Evolutionary conservation across 2,329 filamentous ascomycete genomes (phyloP).

Genomic region (Lachnellula willkommii): DNA sequence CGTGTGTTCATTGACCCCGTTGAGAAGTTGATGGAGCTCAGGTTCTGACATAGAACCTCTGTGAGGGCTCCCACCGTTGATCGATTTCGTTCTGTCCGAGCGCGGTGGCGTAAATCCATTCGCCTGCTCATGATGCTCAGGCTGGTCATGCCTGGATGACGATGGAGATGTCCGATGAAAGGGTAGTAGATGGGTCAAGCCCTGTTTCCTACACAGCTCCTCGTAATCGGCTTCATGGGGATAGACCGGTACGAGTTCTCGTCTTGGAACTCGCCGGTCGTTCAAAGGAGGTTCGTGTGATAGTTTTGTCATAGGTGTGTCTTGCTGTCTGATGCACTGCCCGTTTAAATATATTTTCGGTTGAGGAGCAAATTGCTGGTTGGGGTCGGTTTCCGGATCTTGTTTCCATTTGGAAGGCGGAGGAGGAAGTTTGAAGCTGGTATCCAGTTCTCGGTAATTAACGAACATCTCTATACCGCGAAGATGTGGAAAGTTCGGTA

Average conservation of each 20-base stretch:
- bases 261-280: constrained; percentile 47
- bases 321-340: constrained; percentile 46
- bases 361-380: constrained; percentile 49
- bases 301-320: constrained; percentile 41
- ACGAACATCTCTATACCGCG: constrained; percentile 50
- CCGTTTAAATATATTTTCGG: constrained; percentile 57
- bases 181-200: constrained; percentile 47
- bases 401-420: constrained; percentile 48
- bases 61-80: constrained; percentile 27
- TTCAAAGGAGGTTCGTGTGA: constrained; percentile 48
- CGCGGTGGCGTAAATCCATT: constrained; percentile 30
- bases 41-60: constrained; percentile 7
- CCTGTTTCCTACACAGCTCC: constrained; percentile 51
- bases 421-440: constrained; percentile 9
- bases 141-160: constrained; percentile 1
- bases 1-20: not conserved
- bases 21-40: constrained; percentile 2
- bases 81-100: constrained; percentile 27
- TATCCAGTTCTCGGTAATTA: constrained; percentile 48
- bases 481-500: constrained; percentile 55
- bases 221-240: constrained; percentile 54
- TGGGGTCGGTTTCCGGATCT: constrained; percentile 50
- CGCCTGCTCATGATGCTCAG: constrained; percentile 12
- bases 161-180: constrained; percentile 8
- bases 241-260: constrained; percentile 47